A percentile compares a stretch with the other conserved stretches of the same genome.
These are phyloP conservation scores for Pseudomassariella vexata DNA, from an alignment of 2,329 filamentous ascomycete genomes.

Conservation along the genomic window DNA sequence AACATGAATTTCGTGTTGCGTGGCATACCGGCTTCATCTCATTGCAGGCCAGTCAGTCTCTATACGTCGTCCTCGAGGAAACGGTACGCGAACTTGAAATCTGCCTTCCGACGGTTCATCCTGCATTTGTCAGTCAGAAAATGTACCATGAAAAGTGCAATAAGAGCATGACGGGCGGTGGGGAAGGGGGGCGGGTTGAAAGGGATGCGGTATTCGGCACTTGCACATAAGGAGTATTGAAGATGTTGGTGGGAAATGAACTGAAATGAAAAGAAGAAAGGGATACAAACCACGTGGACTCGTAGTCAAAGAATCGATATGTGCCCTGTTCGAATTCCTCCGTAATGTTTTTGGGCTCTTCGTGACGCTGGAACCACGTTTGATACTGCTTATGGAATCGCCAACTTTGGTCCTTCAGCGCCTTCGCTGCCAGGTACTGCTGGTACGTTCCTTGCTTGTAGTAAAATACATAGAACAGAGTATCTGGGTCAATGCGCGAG, in stretches of 20 bases:
- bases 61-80: conserved; percentile 91
- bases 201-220: too few species aligned
- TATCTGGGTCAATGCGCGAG: conserved; percentile 85
- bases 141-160: not conserved
- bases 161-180: too few species aligned
- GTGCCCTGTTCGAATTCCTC: conserved; percentile 99
- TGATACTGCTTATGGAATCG: conserved; percentile 99
- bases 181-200: too few species aligned
- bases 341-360: conserved; percentile 97
- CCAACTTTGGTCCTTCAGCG: conserved; percentile 98
- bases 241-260: not conserved
- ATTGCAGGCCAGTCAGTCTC: too few species aligned
- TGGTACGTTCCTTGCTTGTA: conserved; percentile 96
- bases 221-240: not conserved
- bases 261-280: conserved; percentile 2
- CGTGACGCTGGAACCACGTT: conserved; percentile 98
- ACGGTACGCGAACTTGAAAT: conserved; percentile 98
- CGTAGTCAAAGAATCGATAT: conserved; percentile 98
- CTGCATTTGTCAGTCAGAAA: conserved; percentile 40
- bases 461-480: conserved; percentile 98
- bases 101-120: conserved; percentile 98
- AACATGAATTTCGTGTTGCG: too few species aligned
- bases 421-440: conserved; percentile 91
- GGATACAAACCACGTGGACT: conserved; percentile 79
- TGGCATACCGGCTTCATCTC: too few species aligned